phyloP scores from a whole-genome alignment of 306 rosid genomes.

The Pyrus communis region DNA sequence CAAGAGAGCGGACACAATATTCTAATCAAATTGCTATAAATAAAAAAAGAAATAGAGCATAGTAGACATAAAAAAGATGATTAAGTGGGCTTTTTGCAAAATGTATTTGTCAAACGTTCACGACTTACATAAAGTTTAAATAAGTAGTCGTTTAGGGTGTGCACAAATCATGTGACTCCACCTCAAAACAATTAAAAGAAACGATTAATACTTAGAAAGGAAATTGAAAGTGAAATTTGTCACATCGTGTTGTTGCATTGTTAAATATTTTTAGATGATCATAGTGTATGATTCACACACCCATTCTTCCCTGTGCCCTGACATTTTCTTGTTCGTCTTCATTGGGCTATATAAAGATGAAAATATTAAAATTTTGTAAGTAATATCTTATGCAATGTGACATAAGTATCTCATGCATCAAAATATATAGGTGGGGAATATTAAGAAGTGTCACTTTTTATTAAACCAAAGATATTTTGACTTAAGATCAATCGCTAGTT shows the following conservation, averaged over 20 bases:
- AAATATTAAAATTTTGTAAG: too few relatives aligned
- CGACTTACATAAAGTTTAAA: background rate
- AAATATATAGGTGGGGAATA: too few relatives aligned
- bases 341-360: too few relatives aligned
- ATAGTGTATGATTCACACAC: background rate
- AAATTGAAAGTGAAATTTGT: background rate
- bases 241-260: background rate
- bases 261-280: background rate
- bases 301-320: too few relatives aligned
- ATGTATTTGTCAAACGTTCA: background rate
- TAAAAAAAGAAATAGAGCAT: too few relatives aligned
- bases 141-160: background rate
- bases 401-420: too few relatives aligned
- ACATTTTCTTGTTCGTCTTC: background rate
- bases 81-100: background rate
- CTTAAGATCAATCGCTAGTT: too few relatives aligned
- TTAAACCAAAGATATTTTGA: too few relatives aligned
- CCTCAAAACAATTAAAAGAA: background rate
- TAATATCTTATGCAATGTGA: too few relatives aligned
- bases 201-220: background rate
- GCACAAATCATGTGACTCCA: background rate
- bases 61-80: too few relatives aligned
- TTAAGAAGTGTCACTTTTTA: too few relatives aligned
- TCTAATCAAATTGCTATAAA: too few relatives aligned
- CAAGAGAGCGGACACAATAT: accelerated